A percentile compares a stretch with the other conserved stretches of the same genome.
Evolutionary conservation across 805 yeast genomes (phyloP).

Genomic region (Ogataea minuta): DNA sequence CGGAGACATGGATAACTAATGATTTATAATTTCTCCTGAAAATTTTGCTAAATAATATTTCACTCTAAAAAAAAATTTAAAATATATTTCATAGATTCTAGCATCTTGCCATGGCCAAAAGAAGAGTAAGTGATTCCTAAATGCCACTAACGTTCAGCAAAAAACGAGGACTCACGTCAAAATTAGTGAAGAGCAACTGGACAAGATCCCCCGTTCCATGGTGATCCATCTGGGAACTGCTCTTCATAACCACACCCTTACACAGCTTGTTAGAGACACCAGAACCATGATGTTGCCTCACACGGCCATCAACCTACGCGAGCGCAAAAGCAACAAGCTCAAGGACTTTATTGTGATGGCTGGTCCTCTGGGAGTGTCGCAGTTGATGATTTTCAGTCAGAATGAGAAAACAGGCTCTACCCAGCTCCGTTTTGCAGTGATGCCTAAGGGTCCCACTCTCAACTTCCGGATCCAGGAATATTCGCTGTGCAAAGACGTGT

Average conservation of each 20-base stretch:
- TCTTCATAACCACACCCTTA: conserved; percentile 72
- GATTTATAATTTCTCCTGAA: background rate
- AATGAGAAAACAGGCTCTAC: conserved; percentile 74
- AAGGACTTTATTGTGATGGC: conserved; percentile 98
- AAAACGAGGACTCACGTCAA: conserved; percentile 87
- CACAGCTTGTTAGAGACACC: conserved; percentile 83
- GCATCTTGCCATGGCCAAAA: conserved; percentile 28
- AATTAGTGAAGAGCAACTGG: conserved; percentile 59
- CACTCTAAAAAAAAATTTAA: conserved; percentile 6
- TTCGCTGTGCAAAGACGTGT: conserved; percentile 79
- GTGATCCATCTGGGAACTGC: conserved; percentile 80
- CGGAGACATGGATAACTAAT: conserved; percentile 20
- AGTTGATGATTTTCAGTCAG: conserved; percentile 83
- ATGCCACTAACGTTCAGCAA: conserved; percentile 35
- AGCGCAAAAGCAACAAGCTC: conserved; percentile 80
- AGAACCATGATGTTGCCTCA: conserved; percentile 94
- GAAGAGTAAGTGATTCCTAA: conserved; percentile 33
- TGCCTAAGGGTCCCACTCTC: conserved; percentile 94
- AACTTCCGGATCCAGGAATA: conserved; percentile 77
- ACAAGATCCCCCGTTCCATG: conserved; percentile 88
- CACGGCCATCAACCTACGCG: conserved; percentile 85
- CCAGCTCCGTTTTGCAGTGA: conserved; percentile 76
- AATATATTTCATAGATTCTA: conserved; percentile 1
- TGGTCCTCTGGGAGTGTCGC: conserved; percentile 92
- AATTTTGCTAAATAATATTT: background rate